Base-by-base conservation (phyloP, 1,139 yeast genomes). In the Yamadazyma dendronema region DNA sequence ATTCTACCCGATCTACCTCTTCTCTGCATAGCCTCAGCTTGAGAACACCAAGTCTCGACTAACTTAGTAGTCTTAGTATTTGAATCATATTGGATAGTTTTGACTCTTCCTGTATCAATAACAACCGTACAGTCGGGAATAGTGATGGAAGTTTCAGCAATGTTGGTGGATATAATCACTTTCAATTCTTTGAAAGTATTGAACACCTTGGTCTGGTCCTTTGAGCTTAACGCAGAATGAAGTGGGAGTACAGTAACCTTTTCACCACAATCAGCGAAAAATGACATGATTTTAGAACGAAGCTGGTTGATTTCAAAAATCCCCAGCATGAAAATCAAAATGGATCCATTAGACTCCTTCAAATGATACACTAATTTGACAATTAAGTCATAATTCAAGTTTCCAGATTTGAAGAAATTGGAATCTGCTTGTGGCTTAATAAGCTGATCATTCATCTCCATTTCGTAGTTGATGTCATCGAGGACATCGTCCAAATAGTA, bases 1-100 rank as follows among this genome's bases (percentile, higher is more conserved):
- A 90, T 89, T 75, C 98, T 92, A 46, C 98, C 98, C n/a, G 97
- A 94, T 69, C 98, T 86, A 56, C 98, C 98, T 56, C 96, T 72
- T 62, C 98, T 76, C 60, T 92, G 98, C 30, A 80, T 77, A n/a
- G 84, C 82, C 53, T 95, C 96, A 0, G 97, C 97, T 46, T 76
- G 77, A 0, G 97, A 90, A 25, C 90, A 88, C 89, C 96, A 90
- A 3, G 75, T 71, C 53, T 90, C 97, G 3, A 81, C 70, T 30
- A 92, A 69, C 42, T 77, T 77, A 0, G 95, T 82, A 3, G 89
- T 74, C 48, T 85, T 84, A 12, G 80, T 67, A 27, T 64, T 67
- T 0, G 87, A 53, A 51, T 87, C 92, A 53, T 80, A 92, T 29
- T 76, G 74, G 53, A 87, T 77, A 13, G 81, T 79, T 53, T 92